Evolutionary conservation across 2,329 filamentous ascomycete species (phyloP), one percentile per base, ranked within the genome.

Genomic region (Colletotrichum sp.): DNA sequence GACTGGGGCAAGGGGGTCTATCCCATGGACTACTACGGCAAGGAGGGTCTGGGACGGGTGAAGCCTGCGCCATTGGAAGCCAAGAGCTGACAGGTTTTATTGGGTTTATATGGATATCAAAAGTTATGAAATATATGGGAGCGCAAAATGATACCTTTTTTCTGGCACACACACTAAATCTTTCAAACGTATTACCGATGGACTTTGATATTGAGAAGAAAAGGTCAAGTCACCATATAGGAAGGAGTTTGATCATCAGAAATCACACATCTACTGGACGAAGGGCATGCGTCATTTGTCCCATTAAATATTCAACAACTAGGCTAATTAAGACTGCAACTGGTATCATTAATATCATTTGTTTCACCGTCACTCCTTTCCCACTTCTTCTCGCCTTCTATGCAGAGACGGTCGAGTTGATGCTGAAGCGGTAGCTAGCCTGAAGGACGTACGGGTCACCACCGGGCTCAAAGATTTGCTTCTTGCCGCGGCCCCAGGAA

Each of bases 11-110:
- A 88, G 72, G 94, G 92, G 2, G 90, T 95, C 16, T 99, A 99
- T 86, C 96, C 96, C 0, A 99, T 99, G 97, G 96, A 99, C 84
- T 99, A 98, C 83, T 99, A 99, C 86, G 96, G 93, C 1, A 96
- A 94, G 83, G 95, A 98, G 62, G 97, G 97, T 0, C 82, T 99
- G 71, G 97, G 96, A 2, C 92, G 97, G 83, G 96, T 94, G 36
- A 96, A 89, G 82, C 85, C 88, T 7, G 76, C 82, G 13, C 82
- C 83, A 24, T 79, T 83, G 15, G 71, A 76, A 26, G 60, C 36
- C 9, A 21, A 49, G 49, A 81, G 78, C 16, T 75, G 49, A 39
- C 67, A 72, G 60, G 16, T 49, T 28, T 21, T 16, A 2, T 18
- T 36, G 57, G 39, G 15, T 44, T 9, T 21, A 59, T 24, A 55